phyloP scores from a whole-genome alignment of 805 yeast species.

The Yamadazyma kitorensis region DNA sequence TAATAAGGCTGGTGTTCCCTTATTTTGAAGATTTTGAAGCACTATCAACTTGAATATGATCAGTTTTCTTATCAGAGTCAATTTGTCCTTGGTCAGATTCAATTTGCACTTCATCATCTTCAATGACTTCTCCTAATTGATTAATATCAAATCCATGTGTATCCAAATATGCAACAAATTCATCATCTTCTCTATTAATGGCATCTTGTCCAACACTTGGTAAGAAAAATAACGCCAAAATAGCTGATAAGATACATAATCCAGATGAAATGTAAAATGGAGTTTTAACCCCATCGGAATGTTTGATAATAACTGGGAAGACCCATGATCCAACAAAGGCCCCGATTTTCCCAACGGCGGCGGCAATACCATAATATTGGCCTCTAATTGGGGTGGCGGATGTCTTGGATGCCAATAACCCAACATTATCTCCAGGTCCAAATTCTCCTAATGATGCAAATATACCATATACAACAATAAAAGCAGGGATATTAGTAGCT shows the following conservation, averaged over 20 bases:
- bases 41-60: slow-evolving; percentile 7
- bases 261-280: slow-evolving; percentile 74
- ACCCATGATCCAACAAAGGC: slow-evolving; percentile 89
- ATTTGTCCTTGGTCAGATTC: slow-evolving; percentile 3
- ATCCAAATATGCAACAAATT: slow-evolving; percentile 64
- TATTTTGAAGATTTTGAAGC: slow-evolving; percentile 7
- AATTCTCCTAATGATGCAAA: slow-evolving; percentile 87
- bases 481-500: slow-evolving; percentile 64
- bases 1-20: no score
- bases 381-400: slow-evolving; percentile 87
- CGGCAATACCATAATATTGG: slow-evolving; percentile 85
- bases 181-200: slow-evolving; percentile 71
- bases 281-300: slow-evolving; percentile 45
- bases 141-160: slow-evolving; percentile 68
- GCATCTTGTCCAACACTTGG: slow-evolving; percentile 86
- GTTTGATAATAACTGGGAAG: slow-evolving; percentile 74
- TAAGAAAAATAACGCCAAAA: slow-evolving; percentile 63
- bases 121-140: slow-evolving; percentile 47
- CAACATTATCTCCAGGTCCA: slow-evolving; percentile 93
- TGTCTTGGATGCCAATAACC: slow-evolving; percentile 82
- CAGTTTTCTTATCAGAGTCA: no score
- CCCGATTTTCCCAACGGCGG: slow-evolving; percentile 89
- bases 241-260: slow-evolving; percentile 69
- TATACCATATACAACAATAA: slow-evolving; percentile 85
- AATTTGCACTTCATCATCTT: slow-evolving; percentile 1